Percentiles rank a stretch among this genome's conserved stretches.
These are phyloP conservation scores for Fusarium pseudoanthophilum DNA, from an alignment of 2,329 filamentous ascomycete species.

Conservation along the genomic window DNA sequence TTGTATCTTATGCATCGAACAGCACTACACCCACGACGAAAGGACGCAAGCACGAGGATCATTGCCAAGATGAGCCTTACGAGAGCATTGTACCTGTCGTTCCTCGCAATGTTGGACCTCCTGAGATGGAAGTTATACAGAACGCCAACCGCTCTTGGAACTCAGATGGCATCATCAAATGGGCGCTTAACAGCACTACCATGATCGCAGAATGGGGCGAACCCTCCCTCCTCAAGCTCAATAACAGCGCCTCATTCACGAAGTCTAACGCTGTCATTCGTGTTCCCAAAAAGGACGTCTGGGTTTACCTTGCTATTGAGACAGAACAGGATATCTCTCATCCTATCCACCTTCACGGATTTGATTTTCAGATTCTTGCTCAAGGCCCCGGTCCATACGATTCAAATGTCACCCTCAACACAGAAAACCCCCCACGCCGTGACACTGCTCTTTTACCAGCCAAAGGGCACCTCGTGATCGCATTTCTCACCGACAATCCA, in stretches of 20 bases:
- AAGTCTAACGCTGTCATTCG: slow-evolving; percentile 45
- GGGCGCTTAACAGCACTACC: slow-evolving; percentile 56
- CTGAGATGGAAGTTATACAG: slow-evolving; percentile 45
- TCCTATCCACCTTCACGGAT: slow-evolving; percentile 53
- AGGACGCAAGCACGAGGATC: slow-evolving; percentile 20
- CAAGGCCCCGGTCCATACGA: slow-evolving; percentile 43
- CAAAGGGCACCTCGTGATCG: slow-evolving; percentile 59
- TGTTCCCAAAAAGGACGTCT: slow-evolving; percentile 41
- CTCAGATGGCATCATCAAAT: slow-evolving; percentile 53
- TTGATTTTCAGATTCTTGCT: slow-evolving; percentile 48
- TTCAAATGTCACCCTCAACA: slow-evolving; percentile 32
- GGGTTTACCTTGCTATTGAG: slow-evolving; percentile 48
- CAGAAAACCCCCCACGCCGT: slow-evolving; percentile 60
- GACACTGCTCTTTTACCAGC: slow-evolving; percentile 62
- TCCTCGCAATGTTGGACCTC: slow-evolving; percentile 46
- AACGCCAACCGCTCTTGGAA: slow-evolving; percentile 43
- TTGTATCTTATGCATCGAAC: slow-evolving; percentile 56
- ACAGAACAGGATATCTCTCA: slow-evolving; percentile 44
- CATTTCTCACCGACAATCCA: slow-evolving; percentile 61
- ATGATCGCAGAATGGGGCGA: slow-evolving; percentile 47
- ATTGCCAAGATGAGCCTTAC: slow-evolving; percentile 52
- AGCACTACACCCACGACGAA: slow-evolving; percentile 28
- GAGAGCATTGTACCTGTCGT: slow-evolving; percentile 51
- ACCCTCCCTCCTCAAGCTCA: slow-evolving; percentile 45
- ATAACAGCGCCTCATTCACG: slow-evolving; percentile 34